These are phyloP conservation scores for Fusarium siculi DNA, from an alignment of 2,329 filamentous ascomycete genomes.

Conservation along the genomic window DNA sequence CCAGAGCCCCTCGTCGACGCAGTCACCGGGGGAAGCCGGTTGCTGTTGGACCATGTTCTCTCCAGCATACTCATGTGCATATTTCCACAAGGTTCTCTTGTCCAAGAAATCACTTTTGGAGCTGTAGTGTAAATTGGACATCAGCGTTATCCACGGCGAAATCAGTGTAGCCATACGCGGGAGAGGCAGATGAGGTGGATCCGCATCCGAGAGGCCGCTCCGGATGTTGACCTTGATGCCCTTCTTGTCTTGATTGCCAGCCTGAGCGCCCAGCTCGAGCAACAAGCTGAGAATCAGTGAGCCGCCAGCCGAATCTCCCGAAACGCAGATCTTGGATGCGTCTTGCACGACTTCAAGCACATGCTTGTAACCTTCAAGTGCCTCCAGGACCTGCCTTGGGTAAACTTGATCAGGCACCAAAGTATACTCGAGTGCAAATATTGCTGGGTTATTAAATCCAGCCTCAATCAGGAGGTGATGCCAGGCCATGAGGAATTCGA, in stretches of 20 bases:
- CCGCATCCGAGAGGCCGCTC: constrained; percentile 24
- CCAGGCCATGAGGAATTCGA: constrained; percentile 84
- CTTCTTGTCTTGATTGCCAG: constrained; percentile 33
- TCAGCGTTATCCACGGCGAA: constrained; percentile 82
- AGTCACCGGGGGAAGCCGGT: constrained; percentile 73
- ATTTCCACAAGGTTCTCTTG: constrained; percentile 70
- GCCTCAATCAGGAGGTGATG: constrained; percentile 69
- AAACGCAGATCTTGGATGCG: constrained; percentile 73
- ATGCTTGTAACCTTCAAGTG: constrained; percentile 76
- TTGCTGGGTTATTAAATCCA: constrained; percentile 78
- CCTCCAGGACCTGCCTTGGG: constrained; percentile 78
- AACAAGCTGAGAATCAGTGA: constrained; percentile 79
- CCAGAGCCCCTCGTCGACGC: constrained; percentile 74
- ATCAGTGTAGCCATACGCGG: constrained; percentile 74
- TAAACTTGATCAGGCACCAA: constrained; percentile 79
- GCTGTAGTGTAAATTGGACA: constrained; percentile 73
- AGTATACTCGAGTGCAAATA: constrained; percentile 84
- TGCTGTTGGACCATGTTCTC: constrained; percentile 48
- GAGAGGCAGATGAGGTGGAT: constrained; percentile 42
- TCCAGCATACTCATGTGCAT: constrained; percentile 75
- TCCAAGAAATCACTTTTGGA: constrained; percentile 82
- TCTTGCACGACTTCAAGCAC: constrained; percentile 69
- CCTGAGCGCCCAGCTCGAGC: constrained; percentile 67
- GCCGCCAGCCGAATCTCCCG: constrained; percentile 83
- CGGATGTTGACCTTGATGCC: constrained; percentile 13